Evolutionary conservation across 2,329 filamentous ascomycete species (phyloP).

Genomic region (Penicillium sp.): DNA sequence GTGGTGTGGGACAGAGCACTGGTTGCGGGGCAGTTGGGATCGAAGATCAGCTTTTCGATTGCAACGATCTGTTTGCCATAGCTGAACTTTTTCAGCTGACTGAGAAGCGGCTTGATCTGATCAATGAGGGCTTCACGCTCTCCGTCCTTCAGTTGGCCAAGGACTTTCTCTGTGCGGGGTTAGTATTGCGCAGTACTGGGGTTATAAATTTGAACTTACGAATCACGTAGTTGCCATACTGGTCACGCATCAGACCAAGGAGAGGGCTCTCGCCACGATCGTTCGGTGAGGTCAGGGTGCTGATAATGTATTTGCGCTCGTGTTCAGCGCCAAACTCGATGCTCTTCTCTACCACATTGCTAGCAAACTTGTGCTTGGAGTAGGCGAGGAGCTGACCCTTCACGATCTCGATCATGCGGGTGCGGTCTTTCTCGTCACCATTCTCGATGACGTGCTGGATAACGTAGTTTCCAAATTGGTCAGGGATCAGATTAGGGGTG

Average conservation of each 20-base stretch:
- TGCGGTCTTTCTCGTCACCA: constrained; percentile 70
- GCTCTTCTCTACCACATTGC: constrained; percentile 95
- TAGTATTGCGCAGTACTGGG: constrained; percentile 19
- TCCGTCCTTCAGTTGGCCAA: constrained; percentile 60
- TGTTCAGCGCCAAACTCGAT: constrained; percentile 68
- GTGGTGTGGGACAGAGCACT: constrained; percentile 32
- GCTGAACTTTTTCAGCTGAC: constrained; percentile 62
- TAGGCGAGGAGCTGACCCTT: constrained; percentile 68
- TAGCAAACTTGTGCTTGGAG: constrained; percentile 94
- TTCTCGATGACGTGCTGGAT: constrained; percentile 86
- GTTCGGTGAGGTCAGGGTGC: constrained; percentile 58
- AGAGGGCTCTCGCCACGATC: constrained; percentile 69
- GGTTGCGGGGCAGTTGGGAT: constrained; percentile 28
- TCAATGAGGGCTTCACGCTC: constrained; percentile 62
- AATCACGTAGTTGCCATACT: constrained; percentile 94
- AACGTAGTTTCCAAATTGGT: constrained; percentile 95
- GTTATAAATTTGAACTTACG: constrained; percentile 65
- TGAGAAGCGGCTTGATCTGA: constrained; percentile 63
- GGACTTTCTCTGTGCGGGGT: constrained; percentile 68
- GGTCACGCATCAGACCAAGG: constrained; percentile 77
- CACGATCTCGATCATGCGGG: constrained; percentile 71
- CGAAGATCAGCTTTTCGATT: constrained; percentile 58
- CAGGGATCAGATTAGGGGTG: constrained; percentile 70
- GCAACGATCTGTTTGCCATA: constrained; percentile 66
- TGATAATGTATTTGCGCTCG: constrained; percentile 69